Base-by-base conservation (phyloP, 2,329 filamentous ascomycete species). In the Bipolaris sorokiniana region DNA sequence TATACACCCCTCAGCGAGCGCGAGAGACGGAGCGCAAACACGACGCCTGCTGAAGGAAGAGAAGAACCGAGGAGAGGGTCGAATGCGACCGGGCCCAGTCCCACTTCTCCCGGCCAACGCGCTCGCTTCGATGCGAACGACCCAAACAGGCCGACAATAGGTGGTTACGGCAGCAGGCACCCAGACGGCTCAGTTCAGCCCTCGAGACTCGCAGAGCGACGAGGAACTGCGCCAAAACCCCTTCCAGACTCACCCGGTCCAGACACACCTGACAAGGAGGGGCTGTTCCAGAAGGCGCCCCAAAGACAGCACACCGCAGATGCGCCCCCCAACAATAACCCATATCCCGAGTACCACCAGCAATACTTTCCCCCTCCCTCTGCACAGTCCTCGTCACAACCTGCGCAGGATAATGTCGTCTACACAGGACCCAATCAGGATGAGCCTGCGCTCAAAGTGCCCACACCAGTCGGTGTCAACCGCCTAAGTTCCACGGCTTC, bases 171-270 rank as follows among this genome's bases (percentile, higher is more conserved):
- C 18, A 70, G 63, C 11, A 58, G 73, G 61, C 61, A 71, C 50
- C 49, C 69, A 42, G 69, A 75, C 50, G 72, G 71, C 2, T 63
- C 72, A 13, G 60, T 75, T 48, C 73, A 83, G 73, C 81, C 83
- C 11, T 86, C 86, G 41, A 84, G 86, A 47, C 81, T 97, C 57
- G 92, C 91, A 16, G 92, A 97, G 79, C 84, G 93, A 64, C 86
- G 93, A 69, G 91, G 90, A 22, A 88, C 89, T n/a, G 88, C 84
- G 7, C 91, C 92, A 22, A 93, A 91, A 72, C 90, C 92, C 46
- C 82, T 97, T 48, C 90, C 92, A 55, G 92, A 93, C 61, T 93
- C 92, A 1, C 88, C 90, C 16, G 92, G 89, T 42, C 89, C 90
- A 18, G 89, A 90, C 59, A 81, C 83, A n/a, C 84, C 86, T 22